phyloP scores from a whole-genome alignment of 306 rosid genomes.

The Prunus campanulata region DNA sequence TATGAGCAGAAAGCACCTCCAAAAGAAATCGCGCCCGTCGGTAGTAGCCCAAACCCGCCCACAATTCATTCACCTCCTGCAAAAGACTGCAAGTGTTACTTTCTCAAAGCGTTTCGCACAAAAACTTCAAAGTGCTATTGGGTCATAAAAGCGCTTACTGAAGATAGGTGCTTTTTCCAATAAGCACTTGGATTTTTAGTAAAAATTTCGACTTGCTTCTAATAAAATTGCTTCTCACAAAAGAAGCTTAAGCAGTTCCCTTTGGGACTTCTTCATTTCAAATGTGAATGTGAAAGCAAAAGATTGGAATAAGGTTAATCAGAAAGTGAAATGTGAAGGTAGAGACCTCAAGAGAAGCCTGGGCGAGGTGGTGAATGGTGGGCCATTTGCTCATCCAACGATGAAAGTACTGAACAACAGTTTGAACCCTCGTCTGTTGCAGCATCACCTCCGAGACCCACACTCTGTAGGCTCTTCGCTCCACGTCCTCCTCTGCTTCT shows the following conservation, averaged over 20 bases:
- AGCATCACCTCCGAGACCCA: slow-evolving; percentile 96
- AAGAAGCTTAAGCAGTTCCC: too few species aligned
- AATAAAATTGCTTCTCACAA: too few species aligned
- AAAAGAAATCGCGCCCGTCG: slow-evolving; percentile 88
- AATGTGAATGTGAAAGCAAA: slow-evolving; percentile 1
- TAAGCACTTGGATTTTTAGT: too few species aligned
- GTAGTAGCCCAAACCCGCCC: slow-evolving; percentile 97
- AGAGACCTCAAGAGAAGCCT: slow-evolving; percentile 74
- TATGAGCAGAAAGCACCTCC: slow-evolving; percentile 46
- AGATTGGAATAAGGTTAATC: not conserved
- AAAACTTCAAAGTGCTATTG: too few species aligned
- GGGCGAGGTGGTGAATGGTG: slow-evolving; percentile 62
- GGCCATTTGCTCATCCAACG: slow-evolving; percentile 92
- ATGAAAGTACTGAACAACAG: slow-evolving; percentile 65
- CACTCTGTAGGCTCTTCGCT: slow-evolving; percentile 67
- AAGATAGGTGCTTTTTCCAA: too few species aligned
- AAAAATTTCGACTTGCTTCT: too few species aligned
- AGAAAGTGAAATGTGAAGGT: not conserved
- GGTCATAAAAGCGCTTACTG: too few species aligned
- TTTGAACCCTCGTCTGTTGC: slow-evolving; percentile 88
- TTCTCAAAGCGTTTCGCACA: too few species aligned
- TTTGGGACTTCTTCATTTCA: too few species aligned
- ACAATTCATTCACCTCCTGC: slow-evolving; percentile 93
- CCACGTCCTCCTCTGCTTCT: slow-evolving; percentile 25
- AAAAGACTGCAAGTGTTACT: not conserved